These are phyloP conservation scores for Neurospora pannonica DNA, from an alignment of 495 filamentous ascomycete genomes.

Conservation along the genomic window DNA sequence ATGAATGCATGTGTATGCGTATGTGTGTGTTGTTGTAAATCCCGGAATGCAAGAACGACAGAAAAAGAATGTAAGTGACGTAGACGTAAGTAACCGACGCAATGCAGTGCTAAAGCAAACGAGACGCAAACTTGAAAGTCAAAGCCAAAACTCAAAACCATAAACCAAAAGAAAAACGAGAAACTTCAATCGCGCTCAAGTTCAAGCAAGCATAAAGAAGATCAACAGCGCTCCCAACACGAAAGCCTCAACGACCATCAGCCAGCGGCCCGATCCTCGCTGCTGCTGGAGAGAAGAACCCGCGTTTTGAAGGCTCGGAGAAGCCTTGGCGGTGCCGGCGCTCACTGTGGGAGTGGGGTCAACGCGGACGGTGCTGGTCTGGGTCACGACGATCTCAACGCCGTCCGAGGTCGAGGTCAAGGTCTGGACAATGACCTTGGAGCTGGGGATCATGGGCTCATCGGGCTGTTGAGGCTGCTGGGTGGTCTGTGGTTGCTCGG, in stretches of 20 bases:
- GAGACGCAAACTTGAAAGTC: neutral
- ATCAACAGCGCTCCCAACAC: constrained; percentile 18
- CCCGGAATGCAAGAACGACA: neutral
- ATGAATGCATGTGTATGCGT: neutral
- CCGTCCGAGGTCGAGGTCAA: constrained; percentile 31
- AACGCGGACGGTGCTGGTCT: constrained; percentile 17
- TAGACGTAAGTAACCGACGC: neutral
- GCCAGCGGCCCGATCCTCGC: neutral
- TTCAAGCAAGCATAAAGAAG: neutral
- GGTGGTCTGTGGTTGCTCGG: constrained; percentile 3
- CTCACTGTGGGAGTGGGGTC: constrained; percentile 4
- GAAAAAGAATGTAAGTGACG: neutral
- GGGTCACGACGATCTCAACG: constrained; percentile 19
- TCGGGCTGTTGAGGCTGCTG: neutral
- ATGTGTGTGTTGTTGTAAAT: neutral
- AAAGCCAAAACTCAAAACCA: neutral
- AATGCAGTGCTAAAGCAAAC: neutral
- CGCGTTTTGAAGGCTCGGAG: constrained; percentile 28
- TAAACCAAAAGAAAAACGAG: neutral
- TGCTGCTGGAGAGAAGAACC: constrained; percentile 8
- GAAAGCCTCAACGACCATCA: constrained; percentile 16
- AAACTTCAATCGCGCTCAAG: neutral
- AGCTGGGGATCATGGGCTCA: constrained; percentile 5
- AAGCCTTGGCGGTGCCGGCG: constrained; percentile 7
- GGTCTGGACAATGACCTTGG: constrained; percentile 13